These are phyloP conservation scores for Beauveria sp. DNA, from an alignment of 2,329 filamentous ascomycete genomes.

Conservation along the genomic window DNA sequence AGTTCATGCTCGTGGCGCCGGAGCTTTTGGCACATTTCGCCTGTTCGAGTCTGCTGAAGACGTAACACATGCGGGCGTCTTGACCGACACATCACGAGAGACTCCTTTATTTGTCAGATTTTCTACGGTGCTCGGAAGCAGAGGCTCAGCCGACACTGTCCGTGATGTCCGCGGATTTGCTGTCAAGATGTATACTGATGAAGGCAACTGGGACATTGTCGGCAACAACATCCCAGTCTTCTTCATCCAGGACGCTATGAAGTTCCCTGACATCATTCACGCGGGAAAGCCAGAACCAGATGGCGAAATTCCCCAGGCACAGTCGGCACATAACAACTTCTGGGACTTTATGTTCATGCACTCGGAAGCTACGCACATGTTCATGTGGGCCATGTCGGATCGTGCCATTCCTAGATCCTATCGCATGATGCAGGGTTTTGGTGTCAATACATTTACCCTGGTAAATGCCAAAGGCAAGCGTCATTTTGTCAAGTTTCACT, in stretches of 20 bases:
- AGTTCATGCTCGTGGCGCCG: constrained; percentile 63
- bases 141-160: constrained; percentile 72
- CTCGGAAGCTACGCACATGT: constrained; percentile 69
- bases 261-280: constrained; percentile 61
- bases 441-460: constrained; percentile 71
- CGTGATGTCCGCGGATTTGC: constrained; percentile 79
- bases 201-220: constrained; percentile 70
- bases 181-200: constrained; percentile 57
- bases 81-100: constrained; percentile 47
- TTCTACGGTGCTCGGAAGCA: constrained; percentile 68
- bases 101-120: constrained; percentile 67
- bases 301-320: constrained; percentile 63
- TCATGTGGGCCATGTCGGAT: constrained; percentile 72
- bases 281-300: constrained; percentile 62
- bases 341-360: constrained; percentile 67
- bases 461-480: constrained; percentile 60
- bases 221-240: constrained; percentile 71
- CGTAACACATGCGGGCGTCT: constrained; percentile 57
- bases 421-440: constrained; percentile 82
- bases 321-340: constrained; percentile 66
- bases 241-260: constrained; percentile 69
- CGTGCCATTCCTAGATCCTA: constrained; percentile 64
- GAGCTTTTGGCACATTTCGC: constrained; percentile 63
- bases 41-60: constrained; percentile 59
- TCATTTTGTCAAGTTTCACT: constrained; percentile 72